Evolutionary conservation across 1,284 basidiomycete species (phyloP).

Genomic region (Hypsizygus ulmarius): DNA sequence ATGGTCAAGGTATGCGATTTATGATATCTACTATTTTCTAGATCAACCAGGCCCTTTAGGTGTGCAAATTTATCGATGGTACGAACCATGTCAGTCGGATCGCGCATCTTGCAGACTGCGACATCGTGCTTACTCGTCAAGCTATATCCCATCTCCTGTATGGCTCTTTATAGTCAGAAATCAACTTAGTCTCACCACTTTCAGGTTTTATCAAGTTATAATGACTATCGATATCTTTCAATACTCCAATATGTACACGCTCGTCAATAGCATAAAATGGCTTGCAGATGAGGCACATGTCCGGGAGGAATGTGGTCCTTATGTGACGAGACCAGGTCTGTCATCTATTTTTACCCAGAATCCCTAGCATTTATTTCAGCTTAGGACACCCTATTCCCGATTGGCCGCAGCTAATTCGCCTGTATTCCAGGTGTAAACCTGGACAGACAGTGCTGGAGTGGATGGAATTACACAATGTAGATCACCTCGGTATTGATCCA

Average conservation of each 20-base stretch:
- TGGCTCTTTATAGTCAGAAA: conserved; percentile 25
- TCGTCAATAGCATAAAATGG: conserved; percentile 82
- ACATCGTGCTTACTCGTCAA: conserved; percentile 78
- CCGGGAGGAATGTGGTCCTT: conserved; percentile 84
- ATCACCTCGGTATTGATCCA: conserved; percentile 80
- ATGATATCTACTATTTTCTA: background rate
- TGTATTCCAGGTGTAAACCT: conserved; percentile 86
- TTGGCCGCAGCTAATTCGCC: conserved; percentile 81
- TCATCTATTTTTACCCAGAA: background rate
- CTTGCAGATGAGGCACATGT: conserved; percentile 82
- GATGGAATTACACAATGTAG: conserved; percentile 79
- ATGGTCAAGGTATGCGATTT: conserved; percentile 69
- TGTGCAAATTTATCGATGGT: conserved; percentile 84
- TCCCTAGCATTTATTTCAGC: conserved; percentile 5
- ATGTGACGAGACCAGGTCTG: conserved; percentile 76
- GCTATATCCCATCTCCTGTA: conserved; percentile 93
- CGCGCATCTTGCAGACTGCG: conserved; percentile 89
- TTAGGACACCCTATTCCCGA: conserved; percentile 58
- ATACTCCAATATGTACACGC: conserved; percentile 96
- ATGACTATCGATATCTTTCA: conserved; percentile 97
- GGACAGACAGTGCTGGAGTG: conserved; percentile 87
- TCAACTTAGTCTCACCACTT: conserved; percentile 1
- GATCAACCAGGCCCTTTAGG: conserved; percentile 35
- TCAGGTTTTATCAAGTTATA: conserved; percentile 91
- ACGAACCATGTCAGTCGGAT: conserved; percentile 90